Base-by-base conservation (phyloP, 2,329 filamentous ascomycete genomes). In the Colletotrichum chrysophilum region DNA sequence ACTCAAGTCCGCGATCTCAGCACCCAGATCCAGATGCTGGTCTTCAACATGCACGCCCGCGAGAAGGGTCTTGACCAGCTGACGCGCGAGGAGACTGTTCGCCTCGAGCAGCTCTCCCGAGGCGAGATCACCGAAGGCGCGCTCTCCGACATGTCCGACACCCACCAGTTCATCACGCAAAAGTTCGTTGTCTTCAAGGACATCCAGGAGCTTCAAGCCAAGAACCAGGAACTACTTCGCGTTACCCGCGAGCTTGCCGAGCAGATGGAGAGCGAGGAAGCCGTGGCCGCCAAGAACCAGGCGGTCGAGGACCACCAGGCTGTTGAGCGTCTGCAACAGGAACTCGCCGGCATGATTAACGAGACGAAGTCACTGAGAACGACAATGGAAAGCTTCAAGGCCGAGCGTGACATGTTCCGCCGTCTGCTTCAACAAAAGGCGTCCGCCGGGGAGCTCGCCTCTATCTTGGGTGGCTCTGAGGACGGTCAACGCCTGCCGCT, bases 401-500 rank as follows among this genome's bases (percentile, higher is more conserved):
- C 96, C 80, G 97, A 99, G 86, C 93, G 97, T 77, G 96, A 99
- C 82, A 98, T 98, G 92, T 98, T 98, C 93, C 93, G 96, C 26
- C 95, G 96, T 68, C 96, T 98, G 88, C 91, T 98, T 34, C 94
- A 96, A 79, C 94, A 97, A 77, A 84, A 93, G 86, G 83, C 88
- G 81, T 81, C 90, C 81, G 82, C 91, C 82, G 88, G 87, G 14
- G 93, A 96, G 76, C 87, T 94, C 56, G 89, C 91, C 18, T 93
- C 93, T 2, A 88, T 93, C 66, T 93, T 97, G 81, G 95, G 94
- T 2, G 92, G 93, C 79, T 94, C 94, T 21, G 91, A 93, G 75
- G 89, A 91, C 18, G 86, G 83, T 62, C 84, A 87, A 62, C 88
- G 90, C 48, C 87, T 89, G 68, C 88, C 92, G 34, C 85, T 93